Evolutionary conservation across 129 eudicot species (phyloP).

Genomic region (Mikania micrantha): DNA sequence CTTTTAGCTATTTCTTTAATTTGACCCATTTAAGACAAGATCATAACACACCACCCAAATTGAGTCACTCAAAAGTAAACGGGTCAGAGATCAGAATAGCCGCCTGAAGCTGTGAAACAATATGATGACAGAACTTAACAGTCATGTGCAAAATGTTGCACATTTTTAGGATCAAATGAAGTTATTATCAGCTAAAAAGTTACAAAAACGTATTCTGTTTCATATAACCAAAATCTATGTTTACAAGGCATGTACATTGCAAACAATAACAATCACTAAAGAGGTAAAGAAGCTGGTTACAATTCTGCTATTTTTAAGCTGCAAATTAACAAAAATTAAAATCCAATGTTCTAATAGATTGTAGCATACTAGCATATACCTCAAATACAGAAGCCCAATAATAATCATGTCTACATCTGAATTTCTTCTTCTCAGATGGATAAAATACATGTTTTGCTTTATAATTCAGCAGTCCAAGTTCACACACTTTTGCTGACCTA

Average conservation of each 20-base stretch:
- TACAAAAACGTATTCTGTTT: neutral
- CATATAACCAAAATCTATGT: neutral
- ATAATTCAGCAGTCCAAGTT: slow-evolving; percentile 83
- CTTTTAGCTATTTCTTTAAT: neutral
- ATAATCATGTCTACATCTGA: slow-evolving; percentile 91
- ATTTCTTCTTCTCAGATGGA: slow-evolving; percentile 79
- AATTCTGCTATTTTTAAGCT: neutral
- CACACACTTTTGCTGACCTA: slow-evolving; percentile 91
- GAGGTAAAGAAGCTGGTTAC: neutral
- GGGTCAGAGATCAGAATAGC: neutral
- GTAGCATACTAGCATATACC: slow-evolving; percentile 56
- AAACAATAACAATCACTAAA: neutral
- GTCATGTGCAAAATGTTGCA: neutral
- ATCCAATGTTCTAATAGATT: neutral
- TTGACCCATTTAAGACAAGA: neutral
- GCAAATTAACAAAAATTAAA: neutral
- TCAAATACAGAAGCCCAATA: slow-evolving; percentile 96
- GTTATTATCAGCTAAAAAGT: neutral
- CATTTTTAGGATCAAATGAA: neutral
- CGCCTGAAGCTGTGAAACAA: neutral
- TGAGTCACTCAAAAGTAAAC: neutral
- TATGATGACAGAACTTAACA: neutral
- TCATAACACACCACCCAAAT: neutral
- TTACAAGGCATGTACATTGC: neutral
- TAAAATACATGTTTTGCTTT: slow-evolving; percentile 90